These are phyloP conservation scores for Climacium dendroides DNA, from an alignment of 225 moss, liverwort and hornwort species.

Conservation along the genomic window DNA sequence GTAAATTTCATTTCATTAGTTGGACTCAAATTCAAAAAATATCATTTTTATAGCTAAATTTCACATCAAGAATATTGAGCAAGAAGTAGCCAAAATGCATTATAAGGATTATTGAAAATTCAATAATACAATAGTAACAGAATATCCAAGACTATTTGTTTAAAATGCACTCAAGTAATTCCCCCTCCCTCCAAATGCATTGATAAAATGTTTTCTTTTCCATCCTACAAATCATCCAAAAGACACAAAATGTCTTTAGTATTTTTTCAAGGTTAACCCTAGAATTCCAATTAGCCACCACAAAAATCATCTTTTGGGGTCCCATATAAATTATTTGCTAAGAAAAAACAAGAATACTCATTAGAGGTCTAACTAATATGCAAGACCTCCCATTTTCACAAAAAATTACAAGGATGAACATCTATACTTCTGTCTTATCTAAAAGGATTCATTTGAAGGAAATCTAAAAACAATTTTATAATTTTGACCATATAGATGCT, in stretches of 20 bases:
- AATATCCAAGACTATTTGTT: background rate
- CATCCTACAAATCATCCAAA: background rate
- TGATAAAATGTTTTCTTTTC: background rate
- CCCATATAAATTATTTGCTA: fast-evolving
- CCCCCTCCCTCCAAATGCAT: fast-evolving
- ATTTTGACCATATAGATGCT: too few relatives aligned
- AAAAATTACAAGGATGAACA: background rate
- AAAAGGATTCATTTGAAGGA: too few relatives aligned
- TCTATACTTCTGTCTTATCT: fast-evolving
- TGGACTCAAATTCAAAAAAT: background rate
- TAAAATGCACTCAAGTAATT: background rate
- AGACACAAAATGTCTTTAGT: fast-evolving
- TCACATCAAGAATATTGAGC: background rate
- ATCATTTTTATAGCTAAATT: too few relatives aligned
- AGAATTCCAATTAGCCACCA: fast-evolving
- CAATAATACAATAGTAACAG: background rate
- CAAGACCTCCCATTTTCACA: background rate
- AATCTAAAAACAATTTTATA: too few relatives aligned
- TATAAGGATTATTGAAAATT: too few relatives aligned
- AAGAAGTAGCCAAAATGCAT: background rate
- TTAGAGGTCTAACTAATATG: background rate
- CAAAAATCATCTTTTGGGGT: fast-evolving
- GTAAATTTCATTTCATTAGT: background rate
- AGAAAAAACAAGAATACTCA: background rate
- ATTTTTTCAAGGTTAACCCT: background rate